Conservation (phyloP, 768 basidiomycete genomes). For the Pluteus cervinus region DNA sequence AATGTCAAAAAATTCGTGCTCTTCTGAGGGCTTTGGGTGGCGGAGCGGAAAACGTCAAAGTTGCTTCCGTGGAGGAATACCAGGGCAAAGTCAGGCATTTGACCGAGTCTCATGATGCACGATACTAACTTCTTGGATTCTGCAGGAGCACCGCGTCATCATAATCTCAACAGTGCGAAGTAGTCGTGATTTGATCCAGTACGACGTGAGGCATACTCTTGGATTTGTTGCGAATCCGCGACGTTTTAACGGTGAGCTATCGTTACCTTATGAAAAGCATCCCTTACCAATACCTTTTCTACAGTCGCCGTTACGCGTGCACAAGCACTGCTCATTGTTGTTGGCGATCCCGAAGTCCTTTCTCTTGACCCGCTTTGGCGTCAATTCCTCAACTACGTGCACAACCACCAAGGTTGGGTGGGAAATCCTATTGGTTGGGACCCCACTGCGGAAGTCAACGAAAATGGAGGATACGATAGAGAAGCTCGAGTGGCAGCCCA, state of each 20-base stretch:
- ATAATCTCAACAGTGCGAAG: slow-evolving; percentile 57
- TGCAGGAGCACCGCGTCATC: slow-evolving; percentile 49
- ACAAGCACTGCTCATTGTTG: slow-evolving; percentile 53
- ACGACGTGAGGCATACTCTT: slow-evolving; percentile 47
- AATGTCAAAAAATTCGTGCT: slow-evolving; percentile 44
- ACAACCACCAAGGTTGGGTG: slow-evolving; percentile 44
- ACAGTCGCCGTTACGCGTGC: slow-evolving; percentile 64
- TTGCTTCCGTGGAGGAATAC: slow-evolving; percentile 66
- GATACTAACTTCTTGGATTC: slow-evolving; percentile 23
- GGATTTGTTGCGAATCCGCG: slow-evolving; percentile 53
- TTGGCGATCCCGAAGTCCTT: slow-evolving; percentile 56
- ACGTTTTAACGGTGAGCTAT: slow-evolving; percentile 46
- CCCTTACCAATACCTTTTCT: not conserved
- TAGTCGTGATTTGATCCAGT: slow-evolving; percentile 40
- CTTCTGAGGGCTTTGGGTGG: slow-evolving; percentile 23
- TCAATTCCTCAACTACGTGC: slow-evolving; percentile 51
- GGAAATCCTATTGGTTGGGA: slow-evolving; percentile 33
- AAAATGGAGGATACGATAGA: slow-evolving; percentile 16
- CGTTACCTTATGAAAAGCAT: not conserved
- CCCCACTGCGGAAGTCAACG: slow-evolving; percentile 17
- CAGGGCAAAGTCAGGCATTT: slow-evolving; percentile 49
- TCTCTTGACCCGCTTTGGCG: slow-evolving; percentile 57
- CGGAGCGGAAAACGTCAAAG: slow-evolving; percentile 37
- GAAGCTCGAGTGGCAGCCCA: slow-evolving; percentile 16
- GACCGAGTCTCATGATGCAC: slow-evolving; percentile 19